Evolutionary conservation across 2,329 filamentous ascomycete genomes (phyloP), one percentile per base, ranked within the genome.

Genomic region (Xylariaceae sp.): DNA sequence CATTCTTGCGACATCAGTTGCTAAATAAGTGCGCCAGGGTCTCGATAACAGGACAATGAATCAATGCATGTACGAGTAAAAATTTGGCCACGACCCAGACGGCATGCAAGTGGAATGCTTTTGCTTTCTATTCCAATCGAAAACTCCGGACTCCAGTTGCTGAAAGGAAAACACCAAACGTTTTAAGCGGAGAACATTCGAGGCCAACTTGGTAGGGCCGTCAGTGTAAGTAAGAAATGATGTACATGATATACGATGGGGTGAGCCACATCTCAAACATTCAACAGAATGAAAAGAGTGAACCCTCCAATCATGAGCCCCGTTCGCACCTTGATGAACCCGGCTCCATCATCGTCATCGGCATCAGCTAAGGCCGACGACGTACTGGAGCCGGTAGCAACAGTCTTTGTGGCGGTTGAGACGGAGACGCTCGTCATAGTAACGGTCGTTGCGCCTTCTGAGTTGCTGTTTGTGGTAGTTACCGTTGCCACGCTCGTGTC

Each of bases 401-500:
- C 23, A 30, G 23, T 30, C 23, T 30, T 30, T 30, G 23, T 30
- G 23, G 23, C 23, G 4, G 23, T 30, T 30, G 23, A 30, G 23
- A 30, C 23, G 23, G 23, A 30, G 23, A 30, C 23, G 23, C 23
- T 30, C 23, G 23, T 30, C 23, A 30, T 30, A 30, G 23, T 30
- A 30, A 30, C 23, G 23, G 23, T 30, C 23, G 23, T 30, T 30
- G 23, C 23, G 23, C 23, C 23, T 5, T 30, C 23, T 5, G 23
- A 30, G 23, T 30, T 30, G 49, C 13, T 44, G 9, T 35, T 10
- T 8, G 55, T 56, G 44, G 30, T 18, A 11, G 62, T 62, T 18
- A 55, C 50, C 10, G 62, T 64, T 42, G 59, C 56, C 15, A 58
- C 50, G 53, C 52, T 57, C 4, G 50, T 62, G 47, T 18, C 8